Base-by-base conservation (phyloP, 108 stramenopile genomes). In the Nitzschia palea region DNA sequence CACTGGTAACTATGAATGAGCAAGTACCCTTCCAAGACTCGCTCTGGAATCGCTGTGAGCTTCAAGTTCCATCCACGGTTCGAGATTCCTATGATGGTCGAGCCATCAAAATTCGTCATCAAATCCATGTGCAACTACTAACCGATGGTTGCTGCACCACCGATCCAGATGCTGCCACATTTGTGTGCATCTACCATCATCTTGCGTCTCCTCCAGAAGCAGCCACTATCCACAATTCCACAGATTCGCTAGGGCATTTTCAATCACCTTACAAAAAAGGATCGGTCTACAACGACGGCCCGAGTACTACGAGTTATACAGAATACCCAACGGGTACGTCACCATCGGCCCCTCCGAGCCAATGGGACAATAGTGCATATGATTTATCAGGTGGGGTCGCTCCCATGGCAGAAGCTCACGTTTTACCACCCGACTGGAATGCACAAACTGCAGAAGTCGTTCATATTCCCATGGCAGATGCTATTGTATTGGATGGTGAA, bases 361-460 rank as follows among this genome's bases (percentile, higher is more conserved):
- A 22, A 3, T 55, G 54, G 54, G 54, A 55, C 17, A 20, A 3
- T 3, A 27, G 6, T 31, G 8, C 36, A 2, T 54, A 62, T 40
- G 33, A 50, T 35, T 27, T 4, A 2, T 22, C 48, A 20, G 8
- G 2, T 67, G 23, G n/a, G 6, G n/a, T n/a, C n/a, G 30, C 33
- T 37, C 42, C 58, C 25, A 43, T 40, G 32, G 70, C 56, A 5
- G 42, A 62, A 33, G 70, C 62, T 12, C 52, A 62, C 28, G 50
- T 52, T 3, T 43, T 71, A 17, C 70, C 70, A 25, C 52, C 51
- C 6, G 70, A 71, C 32, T 71, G 70, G 70, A 54, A 71, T 63
- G 70, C 70, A 3, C 55, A 71, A 55, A 71, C 70, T 10, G 70
- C 70, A 4, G 62, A 71, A 40, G 51, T 71, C 9, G 70, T 71